Evolutionary conservation across 2,329 filamentous ascomycete species (phyloP).

Genomic region (Moelleriella libera): DNA sequence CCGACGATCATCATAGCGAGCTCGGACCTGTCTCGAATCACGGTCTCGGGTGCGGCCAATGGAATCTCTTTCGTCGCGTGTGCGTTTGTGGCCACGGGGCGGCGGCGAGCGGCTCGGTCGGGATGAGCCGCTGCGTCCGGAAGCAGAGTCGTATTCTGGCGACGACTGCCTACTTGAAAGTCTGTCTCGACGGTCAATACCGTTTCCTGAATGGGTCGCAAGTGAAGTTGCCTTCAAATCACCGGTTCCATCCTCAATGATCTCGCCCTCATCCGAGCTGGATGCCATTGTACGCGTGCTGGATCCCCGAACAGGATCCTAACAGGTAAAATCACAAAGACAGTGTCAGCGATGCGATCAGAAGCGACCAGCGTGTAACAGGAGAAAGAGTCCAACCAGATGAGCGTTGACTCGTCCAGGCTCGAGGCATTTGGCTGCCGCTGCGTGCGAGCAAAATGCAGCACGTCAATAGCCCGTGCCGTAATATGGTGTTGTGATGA

Average conservation of each 20-base stretch:
- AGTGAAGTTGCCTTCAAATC: conserved; percentile 77
- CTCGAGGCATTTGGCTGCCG: conserved; percentile 13
- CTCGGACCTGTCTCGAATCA: conserved; percentile 46
- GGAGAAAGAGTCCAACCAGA: conserved; percentile 27
- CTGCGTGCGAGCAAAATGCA: neutral
- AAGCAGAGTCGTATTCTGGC: conserved; percentile 34
- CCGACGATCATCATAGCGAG: conserved; percentile 45
- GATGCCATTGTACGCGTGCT: conserved; percentile 20
- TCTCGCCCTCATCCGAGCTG: conserved; percentile 80
- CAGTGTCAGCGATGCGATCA: conserved; percentile 22
- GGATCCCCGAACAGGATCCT: conserved; percentile 4
- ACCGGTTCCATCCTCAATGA: conserved; percentile 55
- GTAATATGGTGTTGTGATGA: neutral
- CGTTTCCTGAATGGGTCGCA: conserved; percentile 59
- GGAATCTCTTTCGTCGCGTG: conserved; percentile 46
- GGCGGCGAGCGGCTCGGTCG: conserved; percentile 35
- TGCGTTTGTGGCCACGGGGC: conserved; percentile 53
- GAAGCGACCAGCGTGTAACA: conserved; percentile 12
- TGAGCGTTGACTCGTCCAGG: conserved; percentile 22
- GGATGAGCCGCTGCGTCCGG: conserved; percentile 25
- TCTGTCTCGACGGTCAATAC: conserved; percentile 91
- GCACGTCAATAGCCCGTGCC: neutral
- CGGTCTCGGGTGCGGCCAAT: conserved; percentile 26
- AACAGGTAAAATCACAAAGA: conserved; percentile 1
- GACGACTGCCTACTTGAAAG: conserved; percentile 47